Base-by-base conservation (phyloP, 345 rosid genomes). In the Citrus hindsii region DNA sequence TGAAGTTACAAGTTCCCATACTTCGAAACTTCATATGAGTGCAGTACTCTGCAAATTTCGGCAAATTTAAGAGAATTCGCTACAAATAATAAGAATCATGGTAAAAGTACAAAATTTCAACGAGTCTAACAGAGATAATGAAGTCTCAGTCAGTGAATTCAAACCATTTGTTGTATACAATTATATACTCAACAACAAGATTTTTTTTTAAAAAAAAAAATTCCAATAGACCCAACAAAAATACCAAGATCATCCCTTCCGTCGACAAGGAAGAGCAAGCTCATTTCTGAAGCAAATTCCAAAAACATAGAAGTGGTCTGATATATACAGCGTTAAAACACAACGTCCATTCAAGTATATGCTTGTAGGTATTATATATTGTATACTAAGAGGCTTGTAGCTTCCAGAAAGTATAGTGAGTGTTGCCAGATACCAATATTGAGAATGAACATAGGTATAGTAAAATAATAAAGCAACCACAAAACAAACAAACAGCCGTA, bases 401-500 rank as follows among this genome's bases (percentile, higher is more conserved):
- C 77, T 80, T 82, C 77, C 73, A 77, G 76, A 80, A 77, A 63
- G 74, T 53, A 53, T 64, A 71, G 66, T 46, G 30, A 69, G 75
- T 42, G 55, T 76, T 60, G 56, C 64, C 70, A 46, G 71, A 77
- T 65, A 77, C 79, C 60, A 25, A 48, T 63, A 77, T 68, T 69
- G 67, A 84, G 84, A 84, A 82, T 71, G 83, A 79, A 84, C 79
- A 82, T 73, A 74, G 62, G 33, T 69, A 79, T 71, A 76, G 48
- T 35, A 64, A 53, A 74, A 83, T 38, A 73, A 55, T 65, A 79
- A 68, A 77, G 77, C 79, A 76, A 80, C 69, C 38, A 61, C 73
- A 75, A 74, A 71, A 79, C 76, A 75, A 79, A 72, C 61, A 63
- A 69, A 77, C 63, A 81, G 76, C 71, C 59, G 56, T 71, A 61